These are phyloP conservation scores for Puccinia horiana DNA, from an alignment of 1,284 basidiomycete genomes.

Conservation along the genomic window DNA sequence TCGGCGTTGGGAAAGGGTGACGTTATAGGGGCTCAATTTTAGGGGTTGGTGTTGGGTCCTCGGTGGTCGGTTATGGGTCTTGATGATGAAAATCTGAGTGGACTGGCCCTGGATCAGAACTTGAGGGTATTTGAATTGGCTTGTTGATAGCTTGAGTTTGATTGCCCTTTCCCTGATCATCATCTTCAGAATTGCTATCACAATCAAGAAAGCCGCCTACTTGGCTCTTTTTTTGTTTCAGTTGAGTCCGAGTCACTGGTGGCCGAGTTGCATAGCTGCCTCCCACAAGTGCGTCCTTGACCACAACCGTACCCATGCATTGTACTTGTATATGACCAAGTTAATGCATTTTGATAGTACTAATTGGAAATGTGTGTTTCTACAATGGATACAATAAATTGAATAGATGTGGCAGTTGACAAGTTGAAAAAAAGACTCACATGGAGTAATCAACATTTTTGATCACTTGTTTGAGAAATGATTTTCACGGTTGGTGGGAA, in stretches of 20 bases:
- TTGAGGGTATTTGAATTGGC: neutral
- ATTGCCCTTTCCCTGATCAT: neutral
- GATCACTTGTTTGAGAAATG: no score
- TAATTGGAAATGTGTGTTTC: no score
- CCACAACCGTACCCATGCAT: neutral
- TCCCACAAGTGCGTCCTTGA: neutral
- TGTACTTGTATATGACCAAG: no score
- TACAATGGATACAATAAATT: no score
- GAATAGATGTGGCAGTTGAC: no score
- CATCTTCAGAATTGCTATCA: neutral
- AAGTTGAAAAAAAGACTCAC: no score
- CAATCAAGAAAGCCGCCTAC: neutral
- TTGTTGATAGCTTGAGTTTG: neutral
- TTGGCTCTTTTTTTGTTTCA: neutral
- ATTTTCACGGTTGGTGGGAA: no score
- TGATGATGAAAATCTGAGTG: neutral
- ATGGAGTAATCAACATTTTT: no score
- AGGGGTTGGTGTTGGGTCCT: neutral
- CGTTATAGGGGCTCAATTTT: neutral
- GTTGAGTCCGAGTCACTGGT: neutral
- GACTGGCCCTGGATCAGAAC: neutral
- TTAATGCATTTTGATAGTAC: no score
- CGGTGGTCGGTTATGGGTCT: neutral
- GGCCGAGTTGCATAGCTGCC: neutral
- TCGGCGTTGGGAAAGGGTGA: no score